phyloP scores from a whole-genome alignment of 176 grass and related monocot genomes.

The Lolium rigidum region DNA sequence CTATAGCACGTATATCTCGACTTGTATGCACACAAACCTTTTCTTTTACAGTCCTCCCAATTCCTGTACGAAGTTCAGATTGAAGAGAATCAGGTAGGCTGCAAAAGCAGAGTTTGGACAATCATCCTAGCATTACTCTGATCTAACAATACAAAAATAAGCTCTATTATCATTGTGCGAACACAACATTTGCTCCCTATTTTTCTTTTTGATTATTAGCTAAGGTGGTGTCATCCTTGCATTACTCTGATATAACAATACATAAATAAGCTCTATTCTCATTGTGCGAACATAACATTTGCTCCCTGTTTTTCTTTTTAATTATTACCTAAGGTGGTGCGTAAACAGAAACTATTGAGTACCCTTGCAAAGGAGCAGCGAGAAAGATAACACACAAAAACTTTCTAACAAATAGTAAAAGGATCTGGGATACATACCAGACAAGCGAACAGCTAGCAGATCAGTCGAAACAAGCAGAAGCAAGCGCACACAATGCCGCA shows the following conservation, averaged over 20 bases:
- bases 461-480: constrained; percentile 92
- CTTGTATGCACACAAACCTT: constrained; percentile 99
- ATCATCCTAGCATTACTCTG: constrained; percentile 27
- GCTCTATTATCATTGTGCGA: constrained; percentile 8
- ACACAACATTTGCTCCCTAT: constrained; percentile 19
- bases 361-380: constrained; percentile 32
- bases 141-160: constrained; percentile 33
- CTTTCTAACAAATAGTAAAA: constrained; percentile 17
- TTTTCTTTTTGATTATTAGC: constrained; percentile 16
- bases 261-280: background rate
- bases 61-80: constrained; percentile 57
- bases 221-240: background rate
- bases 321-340: background rate
- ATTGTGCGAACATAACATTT: constrained; percentile 26
- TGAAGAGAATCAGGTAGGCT: constrained; percentile 31
- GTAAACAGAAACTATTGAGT: background rate
- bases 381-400: constrained; percentile 28
- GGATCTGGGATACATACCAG: constrained; percentile 60
- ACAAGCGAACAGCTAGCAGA: constrained; percentile 87
- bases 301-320: constrained; percentile 21
- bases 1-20: constrained; percentile 97
- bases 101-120: constrained; percentile 32
- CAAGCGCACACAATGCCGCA: constrained; percentile 93
- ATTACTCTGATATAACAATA: background rate
- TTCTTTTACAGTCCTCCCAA: constrained; percentile 93